Conservation (phyloP, 2,329 filamentous ascomycete genomes). For the Neonectria sp. region DNA sequence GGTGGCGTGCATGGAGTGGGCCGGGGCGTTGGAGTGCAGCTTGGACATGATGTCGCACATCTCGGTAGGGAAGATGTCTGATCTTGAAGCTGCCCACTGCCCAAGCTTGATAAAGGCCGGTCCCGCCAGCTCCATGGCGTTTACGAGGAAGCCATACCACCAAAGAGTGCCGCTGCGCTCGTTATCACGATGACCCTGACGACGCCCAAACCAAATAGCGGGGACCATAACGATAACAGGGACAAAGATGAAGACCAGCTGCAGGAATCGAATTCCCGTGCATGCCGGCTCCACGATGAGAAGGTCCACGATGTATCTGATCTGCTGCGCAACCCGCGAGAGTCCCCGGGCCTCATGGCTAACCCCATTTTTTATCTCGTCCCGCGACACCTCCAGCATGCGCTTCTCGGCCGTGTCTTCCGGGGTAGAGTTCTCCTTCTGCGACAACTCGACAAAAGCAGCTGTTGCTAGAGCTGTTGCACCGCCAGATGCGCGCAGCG, state of each 20-base stretch:
- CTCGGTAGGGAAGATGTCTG: conserved; percentile 95
- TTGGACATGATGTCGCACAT: conserved; percentile 96
- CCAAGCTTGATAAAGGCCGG: conserved; percentile 99
- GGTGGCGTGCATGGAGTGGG: conserved; percentile 87
- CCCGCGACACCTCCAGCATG: conserved; percentile 87
- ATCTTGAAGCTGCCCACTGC: conserved; percentile 97
- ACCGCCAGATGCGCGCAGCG: conserved; percentile 59
- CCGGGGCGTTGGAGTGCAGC: conserved; percentile 93
- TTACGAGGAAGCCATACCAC: conserved; percentile 95
- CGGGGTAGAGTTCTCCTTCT: conserved; percentile 65
- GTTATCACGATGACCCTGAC: conserved; percentile 75
- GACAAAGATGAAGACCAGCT: conserved; percentile 90
- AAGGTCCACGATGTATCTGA: conserved; percentile 78
- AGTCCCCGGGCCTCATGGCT: conserved; percentile 74
- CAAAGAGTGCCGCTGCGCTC: conserved; percentile 88
- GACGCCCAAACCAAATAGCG: conserved; percentile 82
- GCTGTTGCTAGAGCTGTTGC: conserved; percentile 65
- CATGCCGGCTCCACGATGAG: conserved; percentile 89
- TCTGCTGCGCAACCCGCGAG: conserved; percentile 68
- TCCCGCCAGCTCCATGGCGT: conserved; percentile 91
- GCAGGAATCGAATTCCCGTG: conserved; percentile 89
- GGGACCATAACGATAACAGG: conserved; percentile 89
- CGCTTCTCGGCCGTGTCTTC: conserved; percentile 82
- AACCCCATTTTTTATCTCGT: conserved; percentile 81
- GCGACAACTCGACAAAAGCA: conserved; percentile 71